Evolutionary conservation across 345 rosid genomes (phyloP).

Genomic region (Fremontodendron californicum): DNA sequence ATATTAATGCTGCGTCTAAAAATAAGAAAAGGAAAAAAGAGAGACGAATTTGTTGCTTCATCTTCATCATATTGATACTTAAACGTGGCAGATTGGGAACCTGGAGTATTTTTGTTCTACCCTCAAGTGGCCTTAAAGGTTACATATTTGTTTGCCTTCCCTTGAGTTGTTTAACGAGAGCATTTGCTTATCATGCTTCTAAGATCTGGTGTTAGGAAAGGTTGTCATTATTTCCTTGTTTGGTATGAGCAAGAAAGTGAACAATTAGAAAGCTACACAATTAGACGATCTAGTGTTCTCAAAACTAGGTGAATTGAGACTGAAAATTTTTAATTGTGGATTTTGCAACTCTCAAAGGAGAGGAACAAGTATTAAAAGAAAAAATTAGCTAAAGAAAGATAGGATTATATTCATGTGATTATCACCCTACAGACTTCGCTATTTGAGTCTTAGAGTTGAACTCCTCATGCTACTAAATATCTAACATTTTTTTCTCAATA

Average conservation of each 20-base stretch:
- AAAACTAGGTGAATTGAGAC: neutral
- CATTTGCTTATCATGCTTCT: neutral
- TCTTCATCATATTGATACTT: neutral
- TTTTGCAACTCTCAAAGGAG: neutral
- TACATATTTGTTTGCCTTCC: neutral
- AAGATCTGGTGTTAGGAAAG: neutral
- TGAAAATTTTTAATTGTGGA: neutral
- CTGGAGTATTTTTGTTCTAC: neutral
- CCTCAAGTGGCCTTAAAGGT: neutral
- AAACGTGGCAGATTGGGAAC: neutral
- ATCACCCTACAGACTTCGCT: neutral
- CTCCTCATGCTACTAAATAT: neutral
- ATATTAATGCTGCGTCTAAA: neutral
- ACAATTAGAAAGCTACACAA: neutral
- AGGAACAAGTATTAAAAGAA: neutral
- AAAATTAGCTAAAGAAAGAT: neutral
- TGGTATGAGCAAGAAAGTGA: neutral
- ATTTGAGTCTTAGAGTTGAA: slow-evolving; percentile 1
- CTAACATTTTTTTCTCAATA: neutral
- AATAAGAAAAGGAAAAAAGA: neutral
- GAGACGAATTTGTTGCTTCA: too few relatives aligned
- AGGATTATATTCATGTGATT: neutral
- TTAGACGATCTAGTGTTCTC: neutral
- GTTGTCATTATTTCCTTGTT: neutral
- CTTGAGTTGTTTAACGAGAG: neutral